Percentiles rank a stretch among this genome's conserved stretches.
Conservation (phyloP, 805 yeast species). For the Candida sonorensis region DNA sequence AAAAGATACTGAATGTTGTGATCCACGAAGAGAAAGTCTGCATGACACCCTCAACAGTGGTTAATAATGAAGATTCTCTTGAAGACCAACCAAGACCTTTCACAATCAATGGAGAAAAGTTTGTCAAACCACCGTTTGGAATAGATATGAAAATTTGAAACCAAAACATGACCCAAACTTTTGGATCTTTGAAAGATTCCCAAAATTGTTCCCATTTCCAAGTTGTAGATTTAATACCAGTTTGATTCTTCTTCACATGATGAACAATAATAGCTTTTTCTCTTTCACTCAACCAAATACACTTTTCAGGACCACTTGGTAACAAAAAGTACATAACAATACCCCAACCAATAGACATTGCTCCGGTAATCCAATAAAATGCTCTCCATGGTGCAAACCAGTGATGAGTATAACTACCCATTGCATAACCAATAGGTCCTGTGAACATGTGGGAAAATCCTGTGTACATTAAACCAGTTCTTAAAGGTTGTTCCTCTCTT, state of each 20-base stretch:
- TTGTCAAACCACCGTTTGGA: slow-evolving; percentile 56
- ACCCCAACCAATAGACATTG: slow-evolving; percentile 48
- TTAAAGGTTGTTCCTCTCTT: slow-evolving; percentile 37
- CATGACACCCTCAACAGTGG: slow-evolving; percentile 29
- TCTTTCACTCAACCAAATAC: slow-evolving; percentile 40
- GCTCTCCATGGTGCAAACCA: slow-evolving; percentile 53
- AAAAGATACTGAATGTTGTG: slow-evolving; percentile 2
- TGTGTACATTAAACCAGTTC: slow-evolving; percentile 34
- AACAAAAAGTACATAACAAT: slow-evolving; percentile 13
- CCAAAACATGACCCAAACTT: slow-evolving; percentile 43
- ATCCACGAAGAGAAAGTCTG: not conserved
- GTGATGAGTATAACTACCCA: slow-evolving; percentile 31
- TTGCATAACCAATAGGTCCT: slow-evolving; percentile 41
- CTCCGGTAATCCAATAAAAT: slow-evolving; percentile 52
- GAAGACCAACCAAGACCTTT: slow-evolving; percentile 25
- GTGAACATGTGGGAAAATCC: slow-evolving; percentile 42
- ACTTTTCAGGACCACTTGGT: slow-evolving; percentile 48
- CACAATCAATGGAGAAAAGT: slow-evolving; percentile 35
- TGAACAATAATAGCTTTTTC: slow-evolving; percentile 45
- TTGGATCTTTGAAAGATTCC: slow-evolving; percentile 48
- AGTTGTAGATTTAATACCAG: slow-evolving; percentile 49
- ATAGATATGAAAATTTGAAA: slow-evolving; percentile 39
- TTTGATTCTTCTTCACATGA: slow-evolving; percentile 51
- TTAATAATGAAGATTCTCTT: slow-evolving; percentile 26
- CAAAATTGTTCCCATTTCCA: slow-evolving; percentile 50